Percentiles rank a stretch among this genome's conserved stretches.
These are phyloP conservation scores for Kalmanozyma brasiliensis DNA, from an alignment of 1,284 basidiomycete genomes.

Conservation along the genomic window DNA sequence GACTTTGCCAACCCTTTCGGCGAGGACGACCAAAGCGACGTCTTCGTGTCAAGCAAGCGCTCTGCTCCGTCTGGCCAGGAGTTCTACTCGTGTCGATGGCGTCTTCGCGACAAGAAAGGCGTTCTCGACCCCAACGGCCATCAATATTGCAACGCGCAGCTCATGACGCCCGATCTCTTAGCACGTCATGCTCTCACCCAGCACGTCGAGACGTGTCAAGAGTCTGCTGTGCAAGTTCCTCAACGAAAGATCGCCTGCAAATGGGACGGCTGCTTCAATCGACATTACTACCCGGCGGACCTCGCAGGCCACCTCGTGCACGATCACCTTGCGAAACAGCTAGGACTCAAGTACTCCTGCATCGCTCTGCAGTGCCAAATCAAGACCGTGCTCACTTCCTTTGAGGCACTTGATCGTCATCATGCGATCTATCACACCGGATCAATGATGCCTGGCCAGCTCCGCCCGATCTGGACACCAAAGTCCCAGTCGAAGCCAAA, in stretches of 20 bases:
- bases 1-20: conserved; percentile 28
- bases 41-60: conserved; percentile 12
- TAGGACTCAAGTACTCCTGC: conserved; percentile 34
- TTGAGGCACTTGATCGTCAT: conserved; percentile 15
- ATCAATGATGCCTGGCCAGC: not conserved
- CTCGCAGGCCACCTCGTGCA: conserved; percentile 31
- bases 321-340: conserved; percentile 27
- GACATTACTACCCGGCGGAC: conserved; percentile 17
- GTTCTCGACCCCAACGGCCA: conserved; percentile 16
- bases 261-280: conserved; percentile 35
- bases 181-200: conserved; percentile 23
- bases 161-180: conserved; percentile 30
- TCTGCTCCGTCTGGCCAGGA: conserved; percentile 3
- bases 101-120: conserved; percentile 25
- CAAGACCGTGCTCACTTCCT: conserved; percentile 14
- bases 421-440: conserved; percentile 18
- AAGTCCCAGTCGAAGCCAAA: too few relatives aligned
- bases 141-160: conserved; percentile 13
- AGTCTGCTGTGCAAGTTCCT: not conserved
- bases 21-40: not conserved
- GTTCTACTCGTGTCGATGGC: conserved; percentile 25
- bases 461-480: conserved; percentile 21
- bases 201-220: not conserved
- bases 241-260: conserved; percentile 20
- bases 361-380: conserved; percentile 12